Percentiles rank a stretch among this genome's conserved stretches.
These are phyloP conservation scores for Rhodocollybia butyracea DNA, from an alignment of 768 basidiomycete genomes.

Conservation along the genomic window DNA sequence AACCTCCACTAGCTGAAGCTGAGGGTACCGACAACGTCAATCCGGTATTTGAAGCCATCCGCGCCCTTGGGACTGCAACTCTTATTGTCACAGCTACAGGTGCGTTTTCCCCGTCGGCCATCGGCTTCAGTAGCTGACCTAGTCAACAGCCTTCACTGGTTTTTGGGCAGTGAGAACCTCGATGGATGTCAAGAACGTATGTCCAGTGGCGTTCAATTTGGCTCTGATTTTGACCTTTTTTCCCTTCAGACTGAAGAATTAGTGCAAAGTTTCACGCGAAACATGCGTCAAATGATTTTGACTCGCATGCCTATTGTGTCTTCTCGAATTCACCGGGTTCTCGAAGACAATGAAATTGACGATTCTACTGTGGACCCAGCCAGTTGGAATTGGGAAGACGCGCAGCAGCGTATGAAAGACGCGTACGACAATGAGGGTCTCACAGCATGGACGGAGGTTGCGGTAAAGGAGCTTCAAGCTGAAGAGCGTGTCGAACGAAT, in stretches of 20 bases:
- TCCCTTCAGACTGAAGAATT: slow-evolving; percentile 12
- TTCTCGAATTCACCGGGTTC: slow-evolving; percentile 35
- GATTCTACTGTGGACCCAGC: slow-evolving; percentile 7
- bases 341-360: not conserved
- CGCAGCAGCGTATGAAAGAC: slow-evolving; percentile 30
- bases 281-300: slow-evolving; percentile 35
- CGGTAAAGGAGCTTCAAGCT: slow-evolving; percentile 34
- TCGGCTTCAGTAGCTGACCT: too few species aligned
- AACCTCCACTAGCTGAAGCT: not conserved
- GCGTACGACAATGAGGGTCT: slow-evolving; percentile 42
- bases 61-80: not conserved
- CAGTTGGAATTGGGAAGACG: slow-evolving; percentile 32
- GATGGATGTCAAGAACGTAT: not conserved
- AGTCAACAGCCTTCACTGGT: not conserved
- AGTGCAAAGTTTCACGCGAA: slow-evolving; percentile 39
- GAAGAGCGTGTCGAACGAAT: slow-evolving; percentile 19
- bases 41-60: not conserved
- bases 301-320: slow-evolving; percentile 38
- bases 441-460: slow-evolving; percentile 34
- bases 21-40: not conserved
- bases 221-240: not conserved
- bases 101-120: too few species aligned
- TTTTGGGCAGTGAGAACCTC: not conserved
- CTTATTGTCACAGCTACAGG: not conserved
- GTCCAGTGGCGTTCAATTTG: not conserved